Evolutionary conservation across 1,139 yeast species (phyloP).

Genomic region (Lodderomyces beijingensis): DNA sequence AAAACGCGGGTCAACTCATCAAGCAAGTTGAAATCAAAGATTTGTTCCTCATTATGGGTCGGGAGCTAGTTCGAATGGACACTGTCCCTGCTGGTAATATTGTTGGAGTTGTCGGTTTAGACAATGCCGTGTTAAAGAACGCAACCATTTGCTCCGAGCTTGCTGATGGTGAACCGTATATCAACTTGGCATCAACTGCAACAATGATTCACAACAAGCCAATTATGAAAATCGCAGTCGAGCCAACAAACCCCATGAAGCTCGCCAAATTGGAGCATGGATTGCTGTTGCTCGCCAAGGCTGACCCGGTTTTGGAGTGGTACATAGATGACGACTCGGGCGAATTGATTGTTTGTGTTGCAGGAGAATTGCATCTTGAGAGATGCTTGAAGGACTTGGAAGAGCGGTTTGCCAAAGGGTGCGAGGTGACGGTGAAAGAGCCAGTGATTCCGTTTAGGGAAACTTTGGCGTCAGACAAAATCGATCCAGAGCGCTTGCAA

Average conservation of each 20-base stretch:
- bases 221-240: constrained; percentile 89
- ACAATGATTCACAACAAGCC: constrained; percentile 66
- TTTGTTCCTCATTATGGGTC: constrained; percentile 84
- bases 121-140: constrained; percentile 73
- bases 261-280: constrained; percentile 76
- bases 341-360: constrained; percentile 85
- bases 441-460: constrained; percentile 96
- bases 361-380: constrained; percentile 94
- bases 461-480: constrained; percentile 50
- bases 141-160: constrained; percentile 65
- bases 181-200: constrained; percentile 61
- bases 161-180: constrained; percentile 53
- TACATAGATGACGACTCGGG: constrained; percentile 80
- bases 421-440: constrained; percentile 80
- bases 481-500: constrained; percentile 4
- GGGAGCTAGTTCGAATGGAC: constrained; percentile 73
- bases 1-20: constrained; percentile 42
- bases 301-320: constrained; percentile 92
- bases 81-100: constrained; percentile 93
- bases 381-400: constrained; percentile 84
- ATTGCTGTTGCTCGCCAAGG: constrained; percentile 69
- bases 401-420: constrained; percentile 83
- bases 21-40: constrained; percentile 51
- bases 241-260: constrained; percentile 83
- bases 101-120: constrained; percentile 91